phyloP scores from a whole-genome alignment of 352 stramenopile species.

The Globisporangium acanthophoron region DNA sequence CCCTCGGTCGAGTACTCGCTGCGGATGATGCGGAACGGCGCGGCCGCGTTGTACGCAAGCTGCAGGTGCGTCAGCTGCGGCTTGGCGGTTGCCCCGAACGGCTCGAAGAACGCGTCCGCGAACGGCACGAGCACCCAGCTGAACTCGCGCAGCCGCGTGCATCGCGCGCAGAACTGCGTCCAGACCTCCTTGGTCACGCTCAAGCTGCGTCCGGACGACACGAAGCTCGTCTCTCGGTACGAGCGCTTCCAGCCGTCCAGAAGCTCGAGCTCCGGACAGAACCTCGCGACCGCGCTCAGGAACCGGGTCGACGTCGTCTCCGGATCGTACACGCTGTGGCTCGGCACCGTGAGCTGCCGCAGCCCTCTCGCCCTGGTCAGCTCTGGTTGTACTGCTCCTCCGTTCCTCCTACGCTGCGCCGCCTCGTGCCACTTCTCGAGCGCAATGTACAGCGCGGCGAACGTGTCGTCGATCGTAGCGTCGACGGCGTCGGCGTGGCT shows the following conservation, averaged over 20 bases:
- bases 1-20: constrained; percentile 42
- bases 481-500: constrained; percentile 24
- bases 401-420: constrained; percentile 30
- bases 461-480: constrained; percentile 36
- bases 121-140: constrained; percentile 69
- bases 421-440: constrained; percentile 21
- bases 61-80: constrained; percentile 32
- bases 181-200: constrained; percentile 28
- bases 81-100: constrained; percentile 36
- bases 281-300: constrained; percentile 16
- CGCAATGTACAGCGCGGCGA: constrained; percentile 23
- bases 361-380: neutral
- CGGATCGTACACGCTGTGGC: constrained; percentile 13
- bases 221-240: constrained; percentile 34
- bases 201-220: constrained; percentile 33
- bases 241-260: constrained; percentile 62
- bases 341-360: constrained; percentile 10
- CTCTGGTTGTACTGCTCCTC: constrained; percentile 8
- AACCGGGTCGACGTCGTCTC: constrained; percentile 23
- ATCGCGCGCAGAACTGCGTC: constrained; percentile 37
- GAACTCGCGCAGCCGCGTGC: constrained; percentile 41
- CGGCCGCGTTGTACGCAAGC: constrained; percentile 44
- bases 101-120: constrained; percentile 57
- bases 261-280: constrained; percentile 53
- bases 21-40: constrained; percentile 41